Percentiles rank a stretch among this genome's conserved stretches.
Conservation (phyloP, 805 yeast genomes). For the Candida vaughaniae region DNA sequence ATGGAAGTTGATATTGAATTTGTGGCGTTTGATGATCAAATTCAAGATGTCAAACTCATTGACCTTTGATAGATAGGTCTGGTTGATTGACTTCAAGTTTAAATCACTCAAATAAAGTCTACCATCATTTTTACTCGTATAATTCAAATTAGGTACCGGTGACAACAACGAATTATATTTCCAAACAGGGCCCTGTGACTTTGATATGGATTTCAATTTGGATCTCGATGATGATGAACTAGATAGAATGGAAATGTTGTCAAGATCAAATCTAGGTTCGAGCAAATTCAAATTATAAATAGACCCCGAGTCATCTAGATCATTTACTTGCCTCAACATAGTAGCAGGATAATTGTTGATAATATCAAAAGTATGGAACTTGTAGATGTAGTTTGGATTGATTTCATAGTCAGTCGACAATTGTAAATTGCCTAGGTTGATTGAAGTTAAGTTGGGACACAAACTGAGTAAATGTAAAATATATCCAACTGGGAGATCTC, state of each 20-base stretch:
- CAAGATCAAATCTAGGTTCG: constrained; percentile 7
- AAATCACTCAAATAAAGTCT: constrained; percentile 40
- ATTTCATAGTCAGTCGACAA: constrained; percentile 68
- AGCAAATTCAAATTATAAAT: constrained; percentile 11
- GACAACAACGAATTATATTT: constrained; percentile 41
- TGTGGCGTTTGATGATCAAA: constrained; percentile 26
- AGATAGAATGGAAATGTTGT: constrained; percentile 11
- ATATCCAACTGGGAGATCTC: constrained; percentile 78
- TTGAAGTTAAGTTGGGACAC: constrained; percentile 57
- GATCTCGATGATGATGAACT: constrained; percentile 1
- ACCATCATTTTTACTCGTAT: constrained; percentile 29
- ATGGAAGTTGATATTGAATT: constrained; percentile 23
- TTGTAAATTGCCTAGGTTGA: constrained; percentile 62
- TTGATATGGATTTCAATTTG: constrained; percentile 1
- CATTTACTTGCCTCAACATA: constrained; percentile 13
- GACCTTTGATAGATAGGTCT: constrained; percentile 26
- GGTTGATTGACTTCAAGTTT: constrained; percentile 38
- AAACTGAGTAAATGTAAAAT: constrained; percentile 64
- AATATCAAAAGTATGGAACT: constrained; percentile 39
- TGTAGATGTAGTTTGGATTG: constrained; percentile 30
- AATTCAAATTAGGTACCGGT: constrained; percentile 35
- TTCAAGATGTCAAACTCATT: constrained; percentile 33
- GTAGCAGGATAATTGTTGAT: constrained; percentile 38
- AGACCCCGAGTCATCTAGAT: constrained; percentile 14
- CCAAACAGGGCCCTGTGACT: constrained; percentile 28